Evolutionary conservation across 768 basidiomycete genomes (phyloP), one percentile per base, ranked within the genome.

Genomic region (Lactarius quietus): DNA sequence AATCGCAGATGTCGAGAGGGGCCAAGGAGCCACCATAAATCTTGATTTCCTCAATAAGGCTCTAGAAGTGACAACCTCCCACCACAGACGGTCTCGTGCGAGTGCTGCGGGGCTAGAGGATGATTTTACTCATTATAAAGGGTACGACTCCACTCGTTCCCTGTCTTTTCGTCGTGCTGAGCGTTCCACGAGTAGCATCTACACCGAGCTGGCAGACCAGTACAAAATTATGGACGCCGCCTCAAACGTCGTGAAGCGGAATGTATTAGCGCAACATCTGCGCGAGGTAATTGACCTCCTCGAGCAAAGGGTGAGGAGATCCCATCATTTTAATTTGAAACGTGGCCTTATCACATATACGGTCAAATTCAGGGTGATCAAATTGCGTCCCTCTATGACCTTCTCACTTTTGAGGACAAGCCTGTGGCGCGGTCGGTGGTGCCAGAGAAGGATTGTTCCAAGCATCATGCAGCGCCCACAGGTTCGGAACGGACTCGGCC

Each of bases 121-220:
- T 66, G 96, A 99, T 73, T 98, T 98, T 72, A 85, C 85, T 39
- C 93, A 94, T 76, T 96, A 95, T 75, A 97, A 93, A 77, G 87
- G 89, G 97, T 98, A 69, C 33, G 86, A 78, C 28, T 23, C 8
- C 36, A 39, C 20, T 64, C 55, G 54, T 41, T 48, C n/a, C 62
- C 53, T 41, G 6, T 7, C 12, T 28, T 66, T 62, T 54, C 10
- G 17, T 48, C 28, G 26, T 62, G 63, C 51, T 38, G 20, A 45
- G 59, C 53, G n/a, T 8, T 52, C 56, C 68, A 39, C 12, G 26
- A 33, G 55, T 72, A 98, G 96, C 70, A 87, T 97, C 56, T 99
- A 98, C 70, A 77, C 87, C 60, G 92, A 94, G 72, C 81, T 98
- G 28, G 89, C 95, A 1, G 94, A 97, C 63, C 90, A 96, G 77